These are phyloP conservation scores for Rhizopus microsporus DNA, from an alignment of 371 early-diverging fungal genomes.

Conservation along the genomic window DNA sequence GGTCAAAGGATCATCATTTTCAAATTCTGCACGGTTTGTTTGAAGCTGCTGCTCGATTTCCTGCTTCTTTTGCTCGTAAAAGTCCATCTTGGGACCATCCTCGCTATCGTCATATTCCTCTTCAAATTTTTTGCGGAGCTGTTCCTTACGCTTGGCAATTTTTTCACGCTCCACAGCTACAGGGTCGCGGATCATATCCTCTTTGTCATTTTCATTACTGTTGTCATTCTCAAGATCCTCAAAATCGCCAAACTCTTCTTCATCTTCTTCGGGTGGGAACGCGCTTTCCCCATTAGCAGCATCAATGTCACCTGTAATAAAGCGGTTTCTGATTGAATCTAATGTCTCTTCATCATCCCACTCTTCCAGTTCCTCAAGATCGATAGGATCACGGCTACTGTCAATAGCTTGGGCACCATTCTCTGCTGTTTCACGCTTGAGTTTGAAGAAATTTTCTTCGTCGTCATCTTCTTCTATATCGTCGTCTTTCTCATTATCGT, in stretches of 20 bases:
- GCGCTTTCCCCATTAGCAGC: constrained; percentile 39
- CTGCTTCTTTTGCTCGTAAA: constrained; percentile 88
- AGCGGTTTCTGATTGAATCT: constrained; percentile 74
- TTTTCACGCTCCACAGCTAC: constrained; percentile 56
- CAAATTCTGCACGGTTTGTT: constrained; percentile 86
- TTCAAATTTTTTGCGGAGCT: constrained; percentile 90
- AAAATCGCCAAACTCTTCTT: constrained; percentile 84
- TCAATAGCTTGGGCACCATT: constrained; percentile 56
- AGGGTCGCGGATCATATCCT: constrained; percentile 38
- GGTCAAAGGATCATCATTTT: constrained; percentile 72
- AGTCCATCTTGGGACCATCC: constrained; percentile 67
- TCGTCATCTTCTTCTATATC: constrained; percentile 53
- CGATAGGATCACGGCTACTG: constrained; percentile 65
- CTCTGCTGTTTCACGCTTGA: constrained; percentile 48
- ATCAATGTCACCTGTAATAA: constrained; percentile 78
- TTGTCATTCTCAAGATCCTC: constrained; percentile 84
- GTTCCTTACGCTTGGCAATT: constrained; percentile 84
- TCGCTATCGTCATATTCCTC: constrained; percentile 84
- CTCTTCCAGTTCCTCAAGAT: constrained; percentile 55
- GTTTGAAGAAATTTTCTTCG: constrained; percentile 68
- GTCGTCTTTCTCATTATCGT: constrained; percentile 34
- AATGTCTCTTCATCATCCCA: constrained; percentile 76
- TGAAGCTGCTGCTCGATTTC: constrained; percentile 80
- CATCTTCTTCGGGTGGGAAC: constrained; percentile 48
- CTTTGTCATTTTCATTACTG: constrained; percentile 40